Evolutionary conservation across 345 rosid species (phyloP).

Genomic region (Clarkia xantiana): DNA sequence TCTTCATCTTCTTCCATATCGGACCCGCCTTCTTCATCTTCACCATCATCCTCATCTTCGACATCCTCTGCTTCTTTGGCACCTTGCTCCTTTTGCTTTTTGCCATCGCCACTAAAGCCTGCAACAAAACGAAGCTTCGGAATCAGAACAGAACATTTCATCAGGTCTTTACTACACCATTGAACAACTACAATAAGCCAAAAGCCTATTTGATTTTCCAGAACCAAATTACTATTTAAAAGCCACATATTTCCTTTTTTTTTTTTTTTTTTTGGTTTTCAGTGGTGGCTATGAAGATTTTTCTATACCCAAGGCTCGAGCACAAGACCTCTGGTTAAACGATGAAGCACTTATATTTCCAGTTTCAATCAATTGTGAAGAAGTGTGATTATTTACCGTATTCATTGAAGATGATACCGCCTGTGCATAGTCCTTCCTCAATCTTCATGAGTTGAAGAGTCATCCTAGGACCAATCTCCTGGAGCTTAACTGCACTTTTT

Average conservation of each 20-base stretch:
- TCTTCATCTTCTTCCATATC: slow-evolving; percentile 8
- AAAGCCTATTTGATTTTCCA: too few relatives aligned
- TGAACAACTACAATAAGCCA: too few relatives aligned
- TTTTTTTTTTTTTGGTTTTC: too few relatives aligned
- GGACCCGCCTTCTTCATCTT: background rate
- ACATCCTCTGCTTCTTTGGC: slow-evolving; percentile 6
- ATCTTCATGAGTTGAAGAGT: slow-evolving; percentile 41
- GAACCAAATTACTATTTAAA: too few relatives aligned
- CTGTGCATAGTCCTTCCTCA: slow-evolving; percentile 87
- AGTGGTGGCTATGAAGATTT: background rate
- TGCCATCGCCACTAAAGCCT: slow-evolving; percentile 16
- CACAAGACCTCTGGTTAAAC: too few relatives aligned
- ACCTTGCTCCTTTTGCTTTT: slow-evolving; percentile 11
- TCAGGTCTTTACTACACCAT: too few relatives aligned
- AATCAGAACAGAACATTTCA: too few relatives aligned
- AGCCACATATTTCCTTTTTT: too few relatives aligned
- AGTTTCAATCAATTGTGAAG: too few relatives aligned
- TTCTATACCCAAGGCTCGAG: too few relatives aligned
- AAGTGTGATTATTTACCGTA: slow-evolving; percentile 19
- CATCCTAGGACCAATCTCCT: slow-evolving; percentile 97
- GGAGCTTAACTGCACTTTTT: slow-evolving; percentile 78
- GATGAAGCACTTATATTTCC: too few relatives aligned
- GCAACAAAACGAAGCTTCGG: background rate
- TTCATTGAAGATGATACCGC: slow-evolving; percentile 62
- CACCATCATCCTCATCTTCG: slow-evolving; percentile 4